Evolutionary conservation across 441 rosid genomes (phyloP), one percentile per base, ranked within the genome.

Genomic region (Gossypium lobatum): DNA sequence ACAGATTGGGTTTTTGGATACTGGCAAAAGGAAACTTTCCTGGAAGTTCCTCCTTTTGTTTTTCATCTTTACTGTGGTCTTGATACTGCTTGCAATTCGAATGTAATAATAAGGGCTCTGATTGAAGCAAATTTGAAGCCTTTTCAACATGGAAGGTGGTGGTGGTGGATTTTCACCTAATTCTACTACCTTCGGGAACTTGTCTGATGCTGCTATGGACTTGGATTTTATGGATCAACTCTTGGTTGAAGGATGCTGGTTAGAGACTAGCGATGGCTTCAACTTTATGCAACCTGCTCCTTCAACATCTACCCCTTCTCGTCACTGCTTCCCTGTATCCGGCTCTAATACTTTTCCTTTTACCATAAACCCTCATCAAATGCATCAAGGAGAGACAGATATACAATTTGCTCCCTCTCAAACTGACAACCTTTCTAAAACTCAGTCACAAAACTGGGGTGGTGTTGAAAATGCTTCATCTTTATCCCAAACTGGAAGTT

Each of bases 151-250:
- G 97, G 96, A 86, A 61, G 89, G 82, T 71, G 85, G 84, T 39
- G 78, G n/a, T 21, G 45, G 21, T 0, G 80, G 68, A 6, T 82
- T 80, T 72, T 71, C 87, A 1, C 91, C 90, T 16, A 77, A 79
- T 78, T 83, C 86, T 76, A 63, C 76, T 10, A 42, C 48, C 37
- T 67, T 79, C 62, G 84, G 81, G 59, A 80, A 71, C 6, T 58
- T 21, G 6, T 23, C 16, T 25, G 89, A 81, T 28, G 71, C 87
- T 57, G 85, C 86, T 73, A 84, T 89, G 92, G 97, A 95, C 84
- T 83, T 93, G 85, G 96, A 91, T 84, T 90, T 89, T 74, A 86
- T 95, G 92, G 96, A 95, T 78, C 92, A 95, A 77, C 91, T 93
- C 75, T 87, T 93, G 80, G 80, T 83, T 70, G 95, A 91, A 75